phyloP scores from a whole-genome alignment of 352 stramenopile genomes.

The Globisporangium nodosum region DNA sequence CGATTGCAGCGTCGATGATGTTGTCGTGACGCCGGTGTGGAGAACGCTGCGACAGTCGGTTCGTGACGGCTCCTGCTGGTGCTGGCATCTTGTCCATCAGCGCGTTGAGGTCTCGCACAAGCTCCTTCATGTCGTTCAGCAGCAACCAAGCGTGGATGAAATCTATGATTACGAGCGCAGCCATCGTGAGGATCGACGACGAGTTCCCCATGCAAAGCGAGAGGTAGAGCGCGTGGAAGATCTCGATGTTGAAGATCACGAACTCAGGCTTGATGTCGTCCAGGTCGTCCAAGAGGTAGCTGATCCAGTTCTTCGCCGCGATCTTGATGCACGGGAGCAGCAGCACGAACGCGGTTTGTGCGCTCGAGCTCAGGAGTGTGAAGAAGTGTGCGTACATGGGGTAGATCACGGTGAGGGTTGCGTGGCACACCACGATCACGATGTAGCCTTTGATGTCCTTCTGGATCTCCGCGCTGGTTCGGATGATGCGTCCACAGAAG shows the following conservation, averaged over 20 bases:
- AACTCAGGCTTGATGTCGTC: conserved; percentile 33
- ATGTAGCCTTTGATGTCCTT: neutral
- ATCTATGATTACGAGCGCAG: conserved; percentile 26
- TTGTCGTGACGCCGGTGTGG: neutral
- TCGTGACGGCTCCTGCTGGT: neutral
- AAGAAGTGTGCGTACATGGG: conserved; percentile 24
- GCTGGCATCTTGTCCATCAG: neutral
- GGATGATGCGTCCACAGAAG: conserved; percentile 8
- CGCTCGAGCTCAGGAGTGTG: conserved; percentile 2
- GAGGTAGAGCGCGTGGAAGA: conserved; percentile 48
- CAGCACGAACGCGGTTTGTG: conserved; percentile 16
- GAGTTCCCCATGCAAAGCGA: conserved; percentile 30
- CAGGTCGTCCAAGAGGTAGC: neutral
- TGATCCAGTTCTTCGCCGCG: neutral
- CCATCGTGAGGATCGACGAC: conserved; percentile 17
- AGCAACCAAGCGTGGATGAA: conserved; percentile 1
- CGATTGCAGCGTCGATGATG: neutral
- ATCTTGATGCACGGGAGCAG: conserved; percentile 29
- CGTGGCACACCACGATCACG: conserved; percentile 2
- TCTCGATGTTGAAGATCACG: conserved; percentile 46
- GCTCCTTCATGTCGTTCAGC: neutral
- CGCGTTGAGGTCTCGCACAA: neutral
- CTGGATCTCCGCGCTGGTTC: conserved; percentile 7
- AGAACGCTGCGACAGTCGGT: no score
- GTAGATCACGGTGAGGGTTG: conserved; percentile 18